phyloP scores from a whole-genome alignment of 2,329 filamentous ascomycete species.

The Malbranchea cinnamomea region DNA sequence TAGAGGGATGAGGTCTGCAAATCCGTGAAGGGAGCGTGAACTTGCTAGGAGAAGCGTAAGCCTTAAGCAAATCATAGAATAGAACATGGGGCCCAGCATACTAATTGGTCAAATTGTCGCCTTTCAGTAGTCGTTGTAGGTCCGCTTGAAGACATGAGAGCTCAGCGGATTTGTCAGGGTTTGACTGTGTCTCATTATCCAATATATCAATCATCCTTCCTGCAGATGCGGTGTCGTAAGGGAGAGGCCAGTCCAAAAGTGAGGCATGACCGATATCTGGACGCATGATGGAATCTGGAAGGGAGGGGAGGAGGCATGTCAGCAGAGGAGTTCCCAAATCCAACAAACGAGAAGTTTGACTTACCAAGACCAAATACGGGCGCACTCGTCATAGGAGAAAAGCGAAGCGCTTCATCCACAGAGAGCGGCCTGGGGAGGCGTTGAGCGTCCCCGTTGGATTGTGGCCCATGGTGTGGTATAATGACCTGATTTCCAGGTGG shows the following conservation, averaged over 20 bases:
- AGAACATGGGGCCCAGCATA: conserved; percentile 13
- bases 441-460: conserved; percentile 15
- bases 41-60: neutral
- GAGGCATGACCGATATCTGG: conserved; percentile 28
- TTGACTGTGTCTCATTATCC: conserved; percentile 52
- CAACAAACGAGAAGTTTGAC: conserved; percentile 7
- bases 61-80: conserved; percentile 3
- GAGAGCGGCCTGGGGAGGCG: conserved; percentile 23
- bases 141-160: conserved; percentile 59
- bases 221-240: conserved; percentile 36
- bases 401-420: conserved; percentile 34
- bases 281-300: conserved; percentile 26
- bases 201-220: conserved; percentile 47
- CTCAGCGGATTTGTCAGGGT: conserved; percentile 42
- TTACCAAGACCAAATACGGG: conserved; percentile 32
- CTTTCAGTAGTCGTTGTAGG: conserved; percentile 57
- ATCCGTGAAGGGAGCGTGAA: conserved; percentile 6
- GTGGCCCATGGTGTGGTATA: conserved; percentile 20
- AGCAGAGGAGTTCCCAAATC: conserved; percentile 3
- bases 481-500: conserved; percentile 27
- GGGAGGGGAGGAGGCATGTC: neutral
- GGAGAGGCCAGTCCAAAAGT: conserved; percentile 21
- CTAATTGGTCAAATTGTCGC: conserved; percentile 42
- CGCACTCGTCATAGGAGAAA: conserved; percentile 35
- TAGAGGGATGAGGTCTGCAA: conserved; percentile 3